A percentile compares a stretch with the other conserved stretches of the same genome.
Conservation (phyloP, 768 basidiomycete genomes). For the Tylopilus plumbeoviolaceoides region DNA sequence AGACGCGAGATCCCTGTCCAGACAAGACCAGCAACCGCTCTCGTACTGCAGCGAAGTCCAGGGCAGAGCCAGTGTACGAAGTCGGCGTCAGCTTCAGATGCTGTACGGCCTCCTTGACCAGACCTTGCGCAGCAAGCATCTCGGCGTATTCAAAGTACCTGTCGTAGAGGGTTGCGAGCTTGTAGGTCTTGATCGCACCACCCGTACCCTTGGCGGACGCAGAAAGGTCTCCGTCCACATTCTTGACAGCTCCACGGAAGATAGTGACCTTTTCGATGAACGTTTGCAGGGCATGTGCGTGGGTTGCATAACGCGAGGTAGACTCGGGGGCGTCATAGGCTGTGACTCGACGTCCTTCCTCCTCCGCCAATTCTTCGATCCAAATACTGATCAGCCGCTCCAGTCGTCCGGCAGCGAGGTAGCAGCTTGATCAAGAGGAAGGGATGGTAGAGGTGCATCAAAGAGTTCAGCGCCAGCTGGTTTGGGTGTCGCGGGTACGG, state of each 20-base stretch:
- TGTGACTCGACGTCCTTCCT: slow-evolving; percentile 55
- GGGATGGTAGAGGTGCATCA: slow-evolving; percentile 45
- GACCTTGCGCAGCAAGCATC: slow-evolving; percentile 85
- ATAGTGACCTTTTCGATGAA: slow-evolving; percentile 97
- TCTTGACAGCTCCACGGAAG: slow-evolving; percentile 83
- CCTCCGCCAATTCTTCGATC: slow-evolving; percentile 85
- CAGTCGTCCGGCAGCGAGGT: slow-evolving; percentile 84
- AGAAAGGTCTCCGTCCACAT: slow-evolving; percentile 68
- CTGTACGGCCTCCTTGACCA: slow-evolving; percentile 73
- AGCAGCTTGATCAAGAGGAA: slow-evolving; percentile 53
- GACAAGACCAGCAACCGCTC: slow-evolving; percentile 44
- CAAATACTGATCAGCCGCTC: slow-evolving; percentile 90
- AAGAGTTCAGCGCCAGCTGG: slow-evolving; percentile 75
- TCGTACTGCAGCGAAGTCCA: slow-evolving; percentile 41
- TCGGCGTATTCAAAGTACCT: slow-evolving; percentile 95
- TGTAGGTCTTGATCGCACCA: slow-evolving; percentile 56
- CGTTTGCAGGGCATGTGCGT: slow-evolving; percentile 82
- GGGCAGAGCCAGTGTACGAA: slow-evolving; percentile 64
- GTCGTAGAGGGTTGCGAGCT: slow-evolving; percentile 83
- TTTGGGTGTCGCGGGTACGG: slow-evolving; percentile 42
- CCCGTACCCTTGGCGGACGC: slow-evolving; percentile 37
- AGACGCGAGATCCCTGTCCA: slow-evolving; percentile 18
- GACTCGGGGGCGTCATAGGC: slow-evolving; percentile 45
- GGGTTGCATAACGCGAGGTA: slow-evolving; percentile 68
- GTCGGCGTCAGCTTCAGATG: slow-evolving; percentile 78